Conservation (phyloP, 257 asterid species). For the Solanum gandarillasii region DNA sequence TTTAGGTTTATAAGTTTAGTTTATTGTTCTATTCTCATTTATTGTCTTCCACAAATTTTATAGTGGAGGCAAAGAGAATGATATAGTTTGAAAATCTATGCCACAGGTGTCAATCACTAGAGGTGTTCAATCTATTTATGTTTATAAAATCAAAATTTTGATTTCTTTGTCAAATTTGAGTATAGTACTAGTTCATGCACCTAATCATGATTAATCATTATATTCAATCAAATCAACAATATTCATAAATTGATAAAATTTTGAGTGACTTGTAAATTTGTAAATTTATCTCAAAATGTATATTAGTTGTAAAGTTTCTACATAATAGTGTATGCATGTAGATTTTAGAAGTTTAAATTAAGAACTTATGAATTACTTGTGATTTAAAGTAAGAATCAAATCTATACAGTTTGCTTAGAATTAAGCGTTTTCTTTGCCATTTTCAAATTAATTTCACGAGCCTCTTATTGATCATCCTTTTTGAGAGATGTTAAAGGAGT, state of each 20-base stretch:
- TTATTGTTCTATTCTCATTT: not conserved
- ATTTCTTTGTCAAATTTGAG: not conserved
- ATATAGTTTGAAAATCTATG: not conserved
- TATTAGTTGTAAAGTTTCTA: too few species aligned
- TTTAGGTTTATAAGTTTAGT: not conserved
- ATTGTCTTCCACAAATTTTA: not conserved
- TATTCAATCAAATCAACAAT: not conserved
- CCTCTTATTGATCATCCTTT: not conserved
- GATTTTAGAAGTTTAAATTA: too few species aligned
- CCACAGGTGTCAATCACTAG: not conserved
- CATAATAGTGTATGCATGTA: too few species aligned
- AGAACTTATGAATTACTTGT: too few species aligned
- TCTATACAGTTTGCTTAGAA: too few species aligned
- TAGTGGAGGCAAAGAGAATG: not conserved
- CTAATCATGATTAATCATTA: not conserved
- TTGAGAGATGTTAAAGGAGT: not conserved
- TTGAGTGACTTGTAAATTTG: not conserved
- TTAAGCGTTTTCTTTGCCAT: fast-evolving
- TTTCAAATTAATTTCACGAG: fast-evolving
- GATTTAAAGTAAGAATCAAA: too few species aligned
- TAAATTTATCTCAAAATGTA: not conserved
- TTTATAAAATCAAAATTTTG: not conserved
- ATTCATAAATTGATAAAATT: not conserved
- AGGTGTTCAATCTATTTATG: not conserved
- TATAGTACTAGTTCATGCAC: not conserved